A percentile compares a stretch with the other conserved stretches of the same genome.
Evolutionary conservation across 441 rosid species (phyloP).

Genomic region (Croton setiger): DNA sequence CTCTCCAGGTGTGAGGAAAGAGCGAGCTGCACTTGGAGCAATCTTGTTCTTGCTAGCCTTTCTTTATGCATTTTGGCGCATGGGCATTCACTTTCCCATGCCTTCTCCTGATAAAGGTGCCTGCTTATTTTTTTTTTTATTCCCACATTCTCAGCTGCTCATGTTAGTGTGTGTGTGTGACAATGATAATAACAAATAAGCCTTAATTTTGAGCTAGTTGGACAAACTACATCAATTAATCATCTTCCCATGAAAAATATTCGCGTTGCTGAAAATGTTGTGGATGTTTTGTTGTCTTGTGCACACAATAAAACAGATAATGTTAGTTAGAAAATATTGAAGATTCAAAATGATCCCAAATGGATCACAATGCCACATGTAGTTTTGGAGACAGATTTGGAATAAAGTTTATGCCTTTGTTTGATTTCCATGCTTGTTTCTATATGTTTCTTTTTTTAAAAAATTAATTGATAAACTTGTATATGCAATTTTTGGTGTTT

Average conservation of each 20-base stretch:
- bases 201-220: too few species aligned
- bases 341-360: neutral
- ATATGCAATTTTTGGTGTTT: slow-evolving; percentile 10
- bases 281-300: neutral
- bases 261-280: neutral
- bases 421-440: neutral
- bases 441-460: too few species aligned
- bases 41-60: slow-evolving; percentile 81
- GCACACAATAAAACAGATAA: neutral
- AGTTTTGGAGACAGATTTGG: neutral
- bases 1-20: slow-evolving; percentile 78
- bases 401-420: neutral
- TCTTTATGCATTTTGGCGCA: slow-evolving; percentile 98
- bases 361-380: neutral
- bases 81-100: slow-evolving; percentile 99
- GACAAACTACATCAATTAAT: neutral
- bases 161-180: too few species aligned
- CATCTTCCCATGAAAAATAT: slow-evolving; percentile 1
- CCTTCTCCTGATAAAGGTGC: slow-evolving; percentile 92
- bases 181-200: too few species aligned
- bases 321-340: neutral
- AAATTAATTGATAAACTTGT: neutral
- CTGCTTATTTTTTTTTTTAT: slow-evolving; percentile 12
- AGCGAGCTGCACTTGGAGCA: slow-evolving; percentile 93
- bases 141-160: neutral